Evolutionary conservation across 768 basidiomycete genomes (phyloP).

Genomic region (Boletus reticulatus): DNA sequence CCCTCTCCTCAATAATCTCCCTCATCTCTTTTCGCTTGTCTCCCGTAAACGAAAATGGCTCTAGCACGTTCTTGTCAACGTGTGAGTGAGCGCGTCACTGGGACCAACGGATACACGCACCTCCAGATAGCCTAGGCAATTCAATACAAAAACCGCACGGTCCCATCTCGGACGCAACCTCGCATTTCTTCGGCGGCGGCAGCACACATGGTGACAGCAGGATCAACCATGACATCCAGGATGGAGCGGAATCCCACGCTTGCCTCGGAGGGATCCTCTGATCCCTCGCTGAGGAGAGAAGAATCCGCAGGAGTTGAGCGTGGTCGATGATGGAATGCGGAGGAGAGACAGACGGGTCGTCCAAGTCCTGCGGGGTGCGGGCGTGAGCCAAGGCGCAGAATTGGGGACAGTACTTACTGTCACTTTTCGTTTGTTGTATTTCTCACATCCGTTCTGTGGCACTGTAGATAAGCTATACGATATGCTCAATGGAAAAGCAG

Average conservation of each 20-base stretch:
- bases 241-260: slow-evolving; percentile 39
- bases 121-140: slow-evolving; percentile 81
- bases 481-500: no score
- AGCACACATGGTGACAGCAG: slow-evolving; percentile 74
- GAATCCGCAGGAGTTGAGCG: slow-evolving; percentile 79
- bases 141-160: slow-evolving; percentile 76
- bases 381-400: no score
- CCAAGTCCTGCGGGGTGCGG: no score
- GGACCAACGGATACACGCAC: slow-evolving; percentile 38
- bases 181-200: slow-evolving; percentile 66
- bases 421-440: no score
- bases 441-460: no score
- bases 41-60: no score
- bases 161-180: slow-evolving; percentile 76
- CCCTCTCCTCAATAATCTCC: no score
- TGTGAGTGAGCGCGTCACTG: no score
- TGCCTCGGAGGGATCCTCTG: slow-evolving; percentile 10
- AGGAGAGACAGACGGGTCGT: slow-evolving; percentile 66
- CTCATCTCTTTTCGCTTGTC: no score
- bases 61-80: no score
- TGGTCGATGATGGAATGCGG: slow-evolving; percentile 81
- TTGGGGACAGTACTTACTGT: no score
- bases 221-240: slow-evolving; percentile 82
- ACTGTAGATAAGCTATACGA: no score
- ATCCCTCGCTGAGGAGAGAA: slow-evolving; percentile 63